A percentile compares a stretch with the other conserved stretches of the same genome.
These are phyloP conservation scores for Boletales sp. DNA, from an alignment of 768 basidiomycete species.

Conservation along the genomic window DNA sequence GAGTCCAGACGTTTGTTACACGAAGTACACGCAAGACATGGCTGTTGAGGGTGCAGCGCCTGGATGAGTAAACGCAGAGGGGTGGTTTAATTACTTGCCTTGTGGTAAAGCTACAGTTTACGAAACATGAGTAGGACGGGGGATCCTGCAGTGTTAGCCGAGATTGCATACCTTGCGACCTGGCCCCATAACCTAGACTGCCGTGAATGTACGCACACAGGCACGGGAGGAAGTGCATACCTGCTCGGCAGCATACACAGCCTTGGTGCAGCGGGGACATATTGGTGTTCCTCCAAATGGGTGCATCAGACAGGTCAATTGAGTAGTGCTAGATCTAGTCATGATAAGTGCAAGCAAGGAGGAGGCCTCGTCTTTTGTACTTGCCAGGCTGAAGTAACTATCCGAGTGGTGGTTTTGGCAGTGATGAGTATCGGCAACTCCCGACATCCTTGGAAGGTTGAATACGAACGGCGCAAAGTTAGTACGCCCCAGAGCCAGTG, in stretches of 20 bases:
- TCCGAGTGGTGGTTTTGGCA: background rate
- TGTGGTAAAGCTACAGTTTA: slow-evolving; percentile 68
- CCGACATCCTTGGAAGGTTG: background rate
- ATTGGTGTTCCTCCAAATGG: slow-evolving; percentile 67
- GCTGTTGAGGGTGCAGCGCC: slow-evolving; percentile 37
- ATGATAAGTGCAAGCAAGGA: slow-evolving; percentile 2
- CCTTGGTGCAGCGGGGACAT: slow-evolving; percentile 72
- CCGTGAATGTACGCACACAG: background rate
- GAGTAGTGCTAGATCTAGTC: background rate
- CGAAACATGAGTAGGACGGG: background rate
- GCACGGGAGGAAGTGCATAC: slow-evolving; percentile 33
- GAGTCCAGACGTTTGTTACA: slow-evolving; percentile 83
- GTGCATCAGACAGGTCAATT: slow-evolving; percentile 43
- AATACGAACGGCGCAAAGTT: too few relatives aligned
- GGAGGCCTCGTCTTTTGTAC: slow-evolving; percentile 1
- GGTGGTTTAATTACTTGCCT: slow-evolving; percentile 39
- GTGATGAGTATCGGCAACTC: slow-evolving; percentile 12
- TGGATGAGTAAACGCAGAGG: slow-evolving; percentile 1
- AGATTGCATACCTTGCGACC: slow-evolving; percentile 69
- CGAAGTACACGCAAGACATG: slow-evolving; percentile 71
- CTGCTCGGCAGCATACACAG: slow-evolving; percentile 89
- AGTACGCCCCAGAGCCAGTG: background rate
- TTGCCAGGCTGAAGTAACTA: slow-evolving; percentile 1
- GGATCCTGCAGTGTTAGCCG: background rate
- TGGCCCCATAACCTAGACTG: slow-evolving; percentile 71